phyloP scores from a whole-genome alignment of 2,329 filamentous ascomycete species.

The Cladosporium sp. region DNA sequence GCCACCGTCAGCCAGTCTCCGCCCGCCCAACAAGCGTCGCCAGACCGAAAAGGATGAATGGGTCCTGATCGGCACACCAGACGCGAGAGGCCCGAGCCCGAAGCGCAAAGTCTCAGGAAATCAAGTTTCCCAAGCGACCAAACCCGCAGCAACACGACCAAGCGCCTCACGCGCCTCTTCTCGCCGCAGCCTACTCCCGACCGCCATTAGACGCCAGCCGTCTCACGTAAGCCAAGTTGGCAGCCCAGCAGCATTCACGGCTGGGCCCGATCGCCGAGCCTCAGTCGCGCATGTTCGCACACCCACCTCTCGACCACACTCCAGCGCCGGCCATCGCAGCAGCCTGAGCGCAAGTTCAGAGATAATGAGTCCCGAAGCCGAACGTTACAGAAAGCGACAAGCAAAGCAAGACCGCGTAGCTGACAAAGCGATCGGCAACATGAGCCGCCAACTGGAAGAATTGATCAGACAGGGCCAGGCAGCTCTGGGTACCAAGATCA shows the following conservation, averaged over 20 bases:
- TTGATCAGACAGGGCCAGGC: constrained; percentile 89
- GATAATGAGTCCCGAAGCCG: constrained; percentile 59
- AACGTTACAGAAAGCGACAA: constrained; percentile 66
- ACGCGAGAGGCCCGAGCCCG: constrained; percentile 46
- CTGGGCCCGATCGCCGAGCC: constrained; percentile 42
- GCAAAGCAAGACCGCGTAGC: constrained; percentile 70
- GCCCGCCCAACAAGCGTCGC: constrained; percentile 39
- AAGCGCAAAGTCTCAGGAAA: constrained; percentile 27
- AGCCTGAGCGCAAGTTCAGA: constrained; percentile 14
- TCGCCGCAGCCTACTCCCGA: constrained; percentile 27
- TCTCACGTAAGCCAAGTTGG: constrained; percentile 22
- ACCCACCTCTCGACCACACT: constrained; percentile 15
- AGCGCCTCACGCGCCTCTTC: constrained; percentile 3
- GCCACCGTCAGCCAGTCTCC: constrained; percentile 19
- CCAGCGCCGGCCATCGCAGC: constrained; percentile 17
- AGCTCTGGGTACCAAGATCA: constrained; percentile 60
- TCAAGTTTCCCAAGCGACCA: background rate
- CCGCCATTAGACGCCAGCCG: constrained; percentile 38
- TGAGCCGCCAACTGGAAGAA: constrained; percentile 73
- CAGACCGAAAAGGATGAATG: constrained; percentile 46
- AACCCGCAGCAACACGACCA: background rate
- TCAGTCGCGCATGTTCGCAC: constrained; percentile 53
- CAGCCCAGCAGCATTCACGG: constrained; percentile 33
- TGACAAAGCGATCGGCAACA: constrained; percentile 71
- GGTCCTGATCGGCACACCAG: constrained; percentile 44